Conservation (phyloP, 2,329 filamentous ascomycete genomes). For the Coccinonectria pachysandricola region DNA sequence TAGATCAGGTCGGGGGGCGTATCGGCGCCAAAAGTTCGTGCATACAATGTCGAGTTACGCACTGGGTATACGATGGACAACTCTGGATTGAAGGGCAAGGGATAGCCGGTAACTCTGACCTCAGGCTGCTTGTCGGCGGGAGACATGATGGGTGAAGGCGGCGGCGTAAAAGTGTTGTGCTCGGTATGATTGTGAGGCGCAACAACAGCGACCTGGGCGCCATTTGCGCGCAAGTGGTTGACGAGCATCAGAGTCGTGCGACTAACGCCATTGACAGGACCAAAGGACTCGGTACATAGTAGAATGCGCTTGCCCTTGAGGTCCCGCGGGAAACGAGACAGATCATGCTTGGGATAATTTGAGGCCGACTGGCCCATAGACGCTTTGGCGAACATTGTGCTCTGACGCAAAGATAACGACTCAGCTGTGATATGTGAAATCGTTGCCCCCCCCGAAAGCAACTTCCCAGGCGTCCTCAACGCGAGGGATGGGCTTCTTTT, state of each 20-base stretch:
- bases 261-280: conserved; percentile 64
- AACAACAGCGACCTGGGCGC: conserved; percentile 55
- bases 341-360: conserved; percentile 26
- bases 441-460: no score
- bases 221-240: conserved; percentile 53
- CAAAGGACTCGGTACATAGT: conserved; percentile 61
- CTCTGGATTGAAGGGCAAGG: conserved; percentile 61
- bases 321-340: conserved; percentile 33
- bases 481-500: conserved; percentile 16
- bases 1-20: conserved; percentile 55
- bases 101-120: conserved; percentile 52
- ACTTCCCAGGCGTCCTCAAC: not conserved
- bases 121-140: conserved; percentile 32
- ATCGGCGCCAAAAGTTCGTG: conserved; percentile 43
- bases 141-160: conserved; percentile 23
- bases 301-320: conserved; percentile 53
- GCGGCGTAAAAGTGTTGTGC: conserved; percentile 43
- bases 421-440: no score
- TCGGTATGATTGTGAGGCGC: conserved; percentile 49
- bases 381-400: conserved; percentile 9
- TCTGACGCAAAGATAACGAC: no score
- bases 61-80: conserved; percentile 61
- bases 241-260: conserved; percentile 61
- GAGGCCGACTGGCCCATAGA: conserved; percentile 2
- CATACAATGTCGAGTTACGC: conserved; percentile 50